Evolutionary conservation across 1,139 yeast genomes (phyloP).

Genomic region (Nadsonia starkeyi-henricii): DNA sequence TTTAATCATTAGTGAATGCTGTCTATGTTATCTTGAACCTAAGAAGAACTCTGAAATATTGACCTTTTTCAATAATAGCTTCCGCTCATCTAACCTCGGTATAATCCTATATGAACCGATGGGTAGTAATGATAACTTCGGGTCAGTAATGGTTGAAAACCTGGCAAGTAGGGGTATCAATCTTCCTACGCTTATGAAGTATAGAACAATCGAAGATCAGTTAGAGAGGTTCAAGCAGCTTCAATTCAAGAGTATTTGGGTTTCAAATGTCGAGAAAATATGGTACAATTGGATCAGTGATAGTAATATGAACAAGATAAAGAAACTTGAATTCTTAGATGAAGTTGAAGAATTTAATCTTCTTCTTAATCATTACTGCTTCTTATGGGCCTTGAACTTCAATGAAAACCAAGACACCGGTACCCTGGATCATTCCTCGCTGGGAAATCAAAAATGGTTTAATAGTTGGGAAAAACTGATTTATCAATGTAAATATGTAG

Average conservation of each 20-base stretch:
- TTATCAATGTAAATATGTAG: neutral
- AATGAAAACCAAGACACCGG: neutral
- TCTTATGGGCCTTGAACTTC: constrained; percentile 26
- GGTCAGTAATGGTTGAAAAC: constrained; percentile 68
- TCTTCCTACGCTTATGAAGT: constrained; percentile 45
- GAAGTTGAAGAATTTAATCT: constrained; percentile 77
- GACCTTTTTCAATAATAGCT: constrained; percentile 16
- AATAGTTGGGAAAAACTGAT: neutral
- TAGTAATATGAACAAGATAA: constrained; percentile 39
- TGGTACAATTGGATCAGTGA: constrained; percentile 42
- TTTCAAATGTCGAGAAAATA: constrained; percentile 47
- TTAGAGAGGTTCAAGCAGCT: constrained; percentile 21
- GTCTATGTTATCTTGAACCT: constrained; percentile 65
- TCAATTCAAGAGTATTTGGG: constrained; percentile 19
- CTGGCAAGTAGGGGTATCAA: constrained; percentile 57
- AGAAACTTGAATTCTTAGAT: constrained; percentile 63
- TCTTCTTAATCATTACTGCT: constrained; percentile 65
- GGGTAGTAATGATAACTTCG: constrained; percentile 57
- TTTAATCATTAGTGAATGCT: constrained; percentile 73
- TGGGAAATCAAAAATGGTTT: neutral
- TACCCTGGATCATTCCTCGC: neutral
- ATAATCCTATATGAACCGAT: constrained; percentile 77
- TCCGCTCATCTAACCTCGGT: constrained; percentile 14
- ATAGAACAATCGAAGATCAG: constrained; percentile 36
- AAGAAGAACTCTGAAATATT: constrained; percentile 41